Percentiles rank a stretch among this genome's conserved stretches.
phyloP scores from a whole-genome alignment of 2,329 filamentous ascomycete genomes.

The Fusarium cicatricum region DNA sequence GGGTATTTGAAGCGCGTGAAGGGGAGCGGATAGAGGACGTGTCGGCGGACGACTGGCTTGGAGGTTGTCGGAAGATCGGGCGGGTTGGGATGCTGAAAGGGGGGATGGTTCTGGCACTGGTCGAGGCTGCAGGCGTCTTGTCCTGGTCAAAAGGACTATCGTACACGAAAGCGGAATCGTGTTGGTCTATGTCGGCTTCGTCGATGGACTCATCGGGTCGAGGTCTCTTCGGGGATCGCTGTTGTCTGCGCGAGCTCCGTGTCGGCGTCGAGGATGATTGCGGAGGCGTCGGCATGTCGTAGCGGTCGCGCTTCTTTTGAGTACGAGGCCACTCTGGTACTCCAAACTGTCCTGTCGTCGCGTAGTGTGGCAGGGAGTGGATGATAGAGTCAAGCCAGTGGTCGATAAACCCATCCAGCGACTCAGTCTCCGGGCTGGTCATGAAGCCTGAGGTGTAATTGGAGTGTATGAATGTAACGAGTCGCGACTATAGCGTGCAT shows the following conservation, averaged over 20 bases:
- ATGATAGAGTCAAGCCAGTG: background rate
- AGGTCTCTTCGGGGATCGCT: too few relatives aligned
- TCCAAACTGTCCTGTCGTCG: too few relatives aligned
- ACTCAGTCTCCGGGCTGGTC: too few relatives aligned
- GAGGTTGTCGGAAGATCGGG: background rate
- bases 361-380: background rate
- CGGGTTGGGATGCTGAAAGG: background rate
- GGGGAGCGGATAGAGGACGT: background rate
- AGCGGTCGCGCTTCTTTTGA: background rate
- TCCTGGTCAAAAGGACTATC: background rate
- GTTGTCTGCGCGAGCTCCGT: too few relatives aligned
- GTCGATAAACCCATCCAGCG: background rate
- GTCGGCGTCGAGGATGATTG: background rate
- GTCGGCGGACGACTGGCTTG: background rate
- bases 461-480: too few relatives aligned
- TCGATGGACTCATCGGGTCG: too few relatives aligned
- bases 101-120: background rate
- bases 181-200: background rate
- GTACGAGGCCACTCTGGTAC: background rate
- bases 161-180: background rate
- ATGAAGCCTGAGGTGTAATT: too few relatives aligned
- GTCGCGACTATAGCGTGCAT: too few relatives aligned
- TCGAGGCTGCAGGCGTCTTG: background rate
- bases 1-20: too few relatives aligned
- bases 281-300: background rate